A percentile compares a stretch with the other conserved stretches of the same genome.
Conservation (phyloP, 352 stramenopile genomes). For the Plasmopara viticola region DNA sequence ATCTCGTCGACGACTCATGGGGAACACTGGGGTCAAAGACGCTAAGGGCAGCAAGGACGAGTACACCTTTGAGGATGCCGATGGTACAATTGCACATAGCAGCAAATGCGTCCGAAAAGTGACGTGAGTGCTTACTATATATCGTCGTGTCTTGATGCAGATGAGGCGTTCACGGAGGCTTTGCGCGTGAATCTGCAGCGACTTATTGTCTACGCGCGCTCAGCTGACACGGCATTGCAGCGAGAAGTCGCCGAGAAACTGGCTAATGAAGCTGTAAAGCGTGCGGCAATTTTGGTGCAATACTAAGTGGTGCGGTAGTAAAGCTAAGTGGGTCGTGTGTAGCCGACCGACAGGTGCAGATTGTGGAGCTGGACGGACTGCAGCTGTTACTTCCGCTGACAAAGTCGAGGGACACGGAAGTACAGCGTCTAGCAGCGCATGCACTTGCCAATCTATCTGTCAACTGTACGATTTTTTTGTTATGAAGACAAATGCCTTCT, state of each 20-base stretch:
- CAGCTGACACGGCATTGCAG: constrained; percentile 83
- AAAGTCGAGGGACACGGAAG: constrained; percentile 88
- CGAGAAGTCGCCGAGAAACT: constrained; percentile 92
- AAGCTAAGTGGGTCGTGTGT: constrained; percentile 1
- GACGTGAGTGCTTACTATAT: neutral
- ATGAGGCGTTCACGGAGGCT: constrained; percentile 84
- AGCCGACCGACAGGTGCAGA: constrained; percentile 91
- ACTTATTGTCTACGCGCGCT: constrained; percentile 90
- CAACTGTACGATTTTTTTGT: constrained; percentile 52
- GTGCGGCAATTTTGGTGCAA: constrained; percentile 26
- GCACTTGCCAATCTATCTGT: constrained; percentile 93
- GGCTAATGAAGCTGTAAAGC: constrained; percentile 92
- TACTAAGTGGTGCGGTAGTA: neutral
- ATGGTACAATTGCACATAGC: constrained; percentile 22
- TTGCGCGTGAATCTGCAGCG: constrained; percentile 88
- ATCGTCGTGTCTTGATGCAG: constrained; percentile 24
- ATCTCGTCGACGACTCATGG: constrained; percentile 21
- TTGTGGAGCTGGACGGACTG: constrained; percentile 90
- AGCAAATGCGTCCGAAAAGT: neutral
- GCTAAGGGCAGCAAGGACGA: constrained; percentile 73
- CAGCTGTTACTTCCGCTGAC: constrained; percentile 90
- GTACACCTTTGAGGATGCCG: constrained; percentile 69
- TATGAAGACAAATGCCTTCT: neutral
- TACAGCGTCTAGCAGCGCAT: constrained; percentile 90
- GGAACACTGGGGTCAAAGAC: constrained; percentile 42